A percentile compares a stretch with the other conserved stretches of the same genome.
These are phyloP conservation scores for Setomelanomma holmii DNA, from an alignment of 2,329 filamentous ascomycete species.

Conservation along the genomic window DNA sequence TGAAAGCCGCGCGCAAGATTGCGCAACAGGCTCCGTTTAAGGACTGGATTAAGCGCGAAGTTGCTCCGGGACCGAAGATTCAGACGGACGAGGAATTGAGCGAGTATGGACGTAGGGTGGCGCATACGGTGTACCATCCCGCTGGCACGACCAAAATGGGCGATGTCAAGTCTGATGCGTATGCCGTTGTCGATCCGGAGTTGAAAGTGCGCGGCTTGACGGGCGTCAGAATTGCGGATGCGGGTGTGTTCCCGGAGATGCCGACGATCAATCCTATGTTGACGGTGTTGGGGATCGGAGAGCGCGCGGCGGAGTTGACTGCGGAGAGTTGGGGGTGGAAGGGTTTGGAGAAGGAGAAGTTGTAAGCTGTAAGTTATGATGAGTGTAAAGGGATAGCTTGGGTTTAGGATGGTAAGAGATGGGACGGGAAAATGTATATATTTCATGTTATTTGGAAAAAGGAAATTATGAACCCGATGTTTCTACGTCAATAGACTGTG, in stretches of 20 bases:
- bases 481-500: not conserved
- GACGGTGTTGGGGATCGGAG: conserved; percentile 82
- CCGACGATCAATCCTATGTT: conserved; percentile 89
- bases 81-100: conserved; percentile 80
- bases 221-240: conserved; percentile 81
- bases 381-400: not conserved
- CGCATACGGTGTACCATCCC: conserved; percentile 91
- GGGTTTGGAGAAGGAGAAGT: conserved; percentile 60
- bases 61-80: conserved; percentile 76
- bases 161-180: conserved; percentile 69
- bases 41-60: conserved; percentile 82
- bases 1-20: conserved; percentile 78
- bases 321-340: conserved; percentile 74
- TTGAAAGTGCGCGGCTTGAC: conserved; percentile 76
- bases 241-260: conserved; percentile 88
- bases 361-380: conserved; percentile 48
- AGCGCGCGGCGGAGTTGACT: conserved; percentile 84
- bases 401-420: not conserved
- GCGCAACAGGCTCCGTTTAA: conserved; percentile 79
- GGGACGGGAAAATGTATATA: not conserved
- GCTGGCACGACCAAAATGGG: conserved; percentile 93
- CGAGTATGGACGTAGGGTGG: conserved; percentile 80
- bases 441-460: not conserved
- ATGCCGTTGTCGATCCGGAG: conserved; percentile 81
- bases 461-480: not conserved